These are phyloP conservation scores for Salix koriyanagi DNA, from an alignment of 345 rosid genomes.

Conservation along the genomic window DNA sequence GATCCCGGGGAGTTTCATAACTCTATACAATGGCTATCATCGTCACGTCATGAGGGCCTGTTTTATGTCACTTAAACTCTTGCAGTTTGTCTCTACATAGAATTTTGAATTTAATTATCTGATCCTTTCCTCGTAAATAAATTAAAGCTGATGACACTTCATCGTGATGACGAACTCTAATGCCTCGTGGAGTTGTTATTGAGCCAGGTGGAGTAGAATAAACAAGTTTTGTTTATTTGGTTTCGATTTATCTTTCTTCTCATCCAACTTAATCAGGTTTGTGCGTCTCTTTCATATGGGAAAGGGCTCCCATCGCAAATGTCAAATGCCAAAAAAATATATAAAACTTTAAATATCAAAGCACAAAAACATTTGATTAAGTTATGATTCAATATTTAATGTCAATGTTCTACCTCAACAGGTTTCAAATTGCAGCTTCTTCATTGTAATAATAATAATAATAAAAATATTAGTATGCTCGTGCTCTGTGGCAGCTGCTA, in stretches of 20 bases:
- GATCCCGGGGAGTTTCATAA: not conserved
- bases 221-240: not conserved
- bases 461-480: not conserved
- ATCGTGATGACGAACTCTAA: not conserved
- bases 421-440: too few relatives aligned
- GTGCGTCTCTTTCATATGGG: not conserved
- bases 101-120: not conserved
- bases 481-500: not conserved
- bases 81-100: not conserved
- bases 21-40: not conserved
- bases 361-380: not conserved
- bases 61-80: not conserved
- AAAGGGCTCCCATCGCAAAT: not conserved
- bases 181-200: not conserved
- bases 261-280: conserved; percentile 1
- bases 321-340: not conserved
- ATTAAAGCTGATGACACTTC: not conserved
- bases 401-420: too few relatives aligned
- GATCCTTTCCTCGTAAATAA: not conserved
- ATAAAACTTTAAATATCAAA: not conserved
- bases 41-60: not conserved
- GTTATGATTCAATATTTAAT: not conserved
- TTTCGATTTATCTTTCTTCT: not conserved
- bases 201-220: conserved; percentile 9
- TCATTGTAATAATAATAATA: too few relatives aligned